phyloP scores from a whole-genome alignment of 306 rosid genomes.

The Begonia loranthoides region DNA sequence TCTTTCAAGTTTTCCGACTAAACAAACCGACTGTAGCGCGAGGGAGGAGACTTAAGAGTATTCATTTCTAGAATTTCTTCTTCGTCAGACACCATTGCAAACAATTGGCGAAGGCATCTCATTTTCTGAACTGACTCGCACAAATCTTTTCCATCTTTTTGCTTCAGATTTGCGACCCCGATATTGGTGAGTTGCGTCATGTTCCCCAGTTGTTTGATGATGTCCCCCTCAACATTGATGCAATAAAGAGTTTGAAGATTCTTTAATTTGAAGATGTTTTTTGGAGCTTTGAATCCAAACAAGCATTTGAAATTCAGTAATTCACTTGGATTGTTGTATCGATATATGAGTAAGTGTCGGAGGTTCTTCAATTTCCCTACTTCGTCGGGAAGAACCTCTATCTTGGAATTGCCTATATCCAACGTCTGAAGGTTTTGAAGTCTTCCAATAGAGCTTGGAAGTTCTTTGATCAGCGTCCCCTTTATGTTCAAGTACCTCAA shows the following conservation, averaged over 20 bases:
- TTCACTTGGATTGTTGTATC: not conserved
- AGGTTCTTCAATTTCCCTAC: conserved; percentile 1
- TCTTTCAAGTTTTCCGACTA: conserved; percentile 4
- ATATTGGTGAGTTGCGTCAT: conserved; percentile 7
- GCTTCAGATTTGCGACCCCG: conserved; percentile 5
- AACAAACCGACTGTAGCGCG: not conserved
- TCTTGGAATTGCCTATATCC: conserved; percentile 1
- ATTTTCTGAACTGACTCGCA: conserved; percentile 8
- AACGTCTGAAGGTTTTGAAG: conserved; percentile 5
- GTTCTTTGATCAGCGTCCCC: conserved; percentile 4
- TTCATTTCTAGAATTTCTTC: conserved; percentile 3
- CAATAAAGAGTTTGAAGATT: not conserved
- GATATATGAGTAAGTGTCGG: not conserved
- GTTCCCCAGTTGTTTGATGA: not conserved
- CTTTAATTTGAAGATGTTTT: not conserved
- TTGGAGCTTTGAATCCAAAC: not conserved
- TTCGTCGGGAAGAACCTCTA: conserved; percentile 6
- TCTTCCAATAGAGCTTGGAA: conserved; percentile 13
- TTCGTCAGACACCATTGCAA: not conserved
- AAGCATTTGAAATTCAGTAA: not conserved
- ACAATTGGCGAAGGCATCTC: conserved; percentile 1
- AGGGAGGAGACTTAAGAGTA: conserved; percentile 9
- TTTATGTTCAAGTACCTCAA: conserved; percentile 8
- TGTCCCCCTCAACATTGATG: not conserved
- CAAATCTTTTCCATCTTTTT: conserved; percentile 4